Base-by-base conservation (phyloP, 495 filamentous ascomycete species). In the Aspergillus haitiensis region DNA sequence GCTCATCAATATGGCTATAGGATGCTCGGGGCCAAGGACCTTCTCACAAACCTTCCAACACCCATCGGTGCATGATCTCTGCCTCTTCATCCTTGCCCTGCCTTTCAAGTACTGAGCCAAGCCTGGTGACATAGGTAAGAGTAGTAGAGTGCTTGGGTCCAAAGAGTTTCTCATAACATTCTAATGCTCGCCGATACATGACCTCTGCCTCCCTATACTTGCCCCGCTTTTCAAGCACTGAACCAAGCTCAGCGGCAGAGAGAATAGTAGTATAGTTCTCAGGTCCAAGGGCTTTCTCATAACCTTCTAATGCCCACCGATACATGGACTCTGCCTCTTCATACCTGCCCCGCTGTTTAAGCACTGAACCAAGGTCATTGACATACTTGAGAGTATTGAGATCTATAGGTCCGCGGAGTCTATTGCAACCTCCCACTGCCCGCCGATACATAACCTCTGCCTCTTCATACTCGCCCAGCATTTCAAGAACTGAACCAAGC, bases 191-290 rank as follows among this genome's bases (percentile, higher is more conserved):
- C 0, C n/a, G n/a, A 7, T 49, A 0, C 6, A 57, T 32, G 3
- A 27, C 32, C 31, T 57, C 55, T 12, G 55, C 55, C 18, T 57
- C 44, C 15, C 21, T 33, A 13, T 9, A 49, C n/a, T 16, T 11
- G 6, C 42, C 33, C 16, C 37, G 55, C 15, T 39, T 21, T 0
- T 1, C 1, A 31, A 37, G 21, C 3, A 27, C 21, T 27, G 21
- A 27, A 27, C 21, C 21, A 27, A 27, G 21, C 21, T 27, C n/a
- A n/a, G n/a, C n/a, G 21, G 21, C 21, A 27, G n/a, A n/a, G n/a
- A n/a, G n/a, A n/a, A n/a, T n/a, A n/a, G n/a, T n/a, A 27, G 21
- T 27, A 3, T 27, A 3, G 3, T 27, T 27, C 1, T 27, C 21
- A 1, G 21, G 21, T 1, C 21, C 21, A 27, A 27, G 21, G 21